Conservation (phyloP, 768 basidiomycete species). For the Trametopsis cervina region DNA sequence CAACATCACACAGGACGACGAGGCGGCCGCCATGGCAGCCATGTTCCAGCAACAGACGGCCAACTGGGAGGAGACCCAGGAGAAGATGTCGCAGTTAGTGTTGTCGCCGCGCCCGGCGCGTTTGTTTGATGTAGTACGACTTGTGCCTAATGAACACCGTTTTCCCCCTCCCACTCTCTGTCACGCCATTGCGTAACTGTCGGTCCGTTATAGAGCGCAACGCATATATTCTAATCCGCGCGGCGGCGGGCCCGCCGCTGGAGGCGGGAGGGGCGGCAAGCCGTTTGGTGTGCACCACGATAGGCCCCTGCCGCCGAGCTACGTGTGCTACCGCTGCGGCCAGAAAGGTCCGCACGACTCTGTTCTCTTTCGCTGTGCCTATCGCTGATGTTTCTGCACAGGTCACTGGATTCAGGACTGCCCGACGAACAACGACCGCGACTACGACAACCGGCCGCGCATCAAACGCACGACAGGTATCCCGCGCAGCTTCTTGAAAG, state of each 20-base stretch:
- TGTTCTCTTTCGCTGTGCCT: background rate
- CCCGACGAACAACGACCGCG: constrained; percentile 94
- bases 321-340: constrained; percentile 98
- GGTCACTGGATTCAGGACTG: constrained; percentile 99
- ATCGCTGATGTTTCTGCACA: constrained; percentile 28
- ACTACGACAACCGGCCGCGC: constrained; percentile 88
- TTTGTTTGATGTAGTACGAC: constrained; percentile 60
- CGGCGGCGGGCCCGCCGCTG: constrained; percentile 53
- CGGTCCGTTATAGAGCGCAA: constrained; percentile 46
- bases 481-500: constrained; percentile 93
- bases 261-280: constrained; percentile 56
- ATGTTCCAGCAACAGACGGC: constrained; percentile 94
- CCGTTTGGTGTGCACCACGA: constrained; percentile 50
- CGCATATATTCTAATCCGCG: constrained; percentile 62
- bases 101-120: constrained; percentile 46
- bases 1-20: constrained; percentile 53
- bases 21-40: constrained; percentile 93
- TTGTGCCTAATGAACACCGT: constrained; percentile 64
- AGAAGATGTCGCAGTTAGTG: constrained; percentile 99
- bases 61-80: constrained; percentile 98
- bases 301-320: constrained; percentile 84
- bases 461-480: constrained; percentile 99
- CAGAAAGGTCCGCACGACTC: constrained; percentile 70
- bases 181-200: constrained; percentile 13
- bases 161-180: constrained; percentile 28